phyloP scores from a whole-genome alignment of 2,329 filamentous ascomycete species.

The Colletotrichum tabaci region DNA sequence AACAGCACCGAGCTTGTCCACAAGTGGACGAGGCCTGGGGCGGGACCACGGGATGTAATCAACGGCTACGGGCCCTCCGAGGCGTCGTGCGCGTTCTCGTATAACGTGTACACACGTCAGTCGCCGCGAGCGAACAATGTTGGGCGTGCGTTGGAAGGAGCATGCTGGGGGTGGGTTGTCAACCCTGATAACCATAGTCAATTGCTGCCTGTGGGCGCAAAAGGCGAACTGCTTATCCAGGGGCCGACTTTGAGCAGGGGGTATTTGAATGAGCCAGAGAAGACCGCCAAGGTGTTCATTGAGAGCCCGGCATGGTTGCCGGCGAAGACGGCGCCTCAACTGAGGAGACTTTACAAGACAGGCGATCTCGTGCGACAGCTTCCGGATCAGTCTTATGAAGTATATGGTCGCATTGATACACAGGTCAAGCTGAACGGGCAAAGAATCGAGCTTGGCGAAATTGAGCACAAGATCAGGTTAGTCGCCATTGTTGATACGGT shows the following conservation, averaged over 20 bases:
- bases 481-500: not conserved
- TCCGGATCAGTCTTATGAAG: constrained; percentile 38
- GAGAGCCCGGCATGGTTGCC: constrained; percentile 55
- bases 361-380: constrained; percentile 56
- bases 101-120: constrained; percentile 20
- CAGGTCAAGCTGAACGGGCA: constrained; percentile 47
- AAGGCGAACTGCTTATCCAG: constrained; percentile 73
- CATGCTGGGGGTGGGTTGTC: constrained; percentile 63
- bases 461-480: constrained; percentile 37
- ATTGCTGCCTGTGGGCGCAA: constrained; percentile 66
- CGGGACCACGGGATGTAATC: constrained; percentile 50
- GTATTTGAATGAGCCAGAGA: constrained; percentile 63
- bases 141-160: constrained; percentile 62
- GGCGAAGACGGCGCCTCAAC: fast-evolving
- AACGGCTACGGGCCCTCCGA: constrained; percentile 67
- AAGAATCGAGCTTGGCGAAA: constrained; percentile 45
- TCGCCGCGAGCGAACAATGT: constrained; percentile 62
- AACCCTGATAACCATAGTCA: constrained; percentile 65
- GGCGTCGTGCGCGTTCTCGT: constrained; percentile 64
- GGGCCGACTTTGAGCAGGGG: constrained; percentile 66
- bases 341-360: constrained; percentile 57
- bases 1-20: constrained; percentile 62
- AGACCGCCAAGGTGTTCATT: constrained; percentile 63
- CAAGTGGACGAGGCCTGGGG: constrained; percentile 52
- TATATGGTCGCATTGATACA: constrained; percentile 43